phyloP scores from a whole-genome alignment of 495 filamentous ascomycete species.

The Penicillium atrosanguineum region DNA sequence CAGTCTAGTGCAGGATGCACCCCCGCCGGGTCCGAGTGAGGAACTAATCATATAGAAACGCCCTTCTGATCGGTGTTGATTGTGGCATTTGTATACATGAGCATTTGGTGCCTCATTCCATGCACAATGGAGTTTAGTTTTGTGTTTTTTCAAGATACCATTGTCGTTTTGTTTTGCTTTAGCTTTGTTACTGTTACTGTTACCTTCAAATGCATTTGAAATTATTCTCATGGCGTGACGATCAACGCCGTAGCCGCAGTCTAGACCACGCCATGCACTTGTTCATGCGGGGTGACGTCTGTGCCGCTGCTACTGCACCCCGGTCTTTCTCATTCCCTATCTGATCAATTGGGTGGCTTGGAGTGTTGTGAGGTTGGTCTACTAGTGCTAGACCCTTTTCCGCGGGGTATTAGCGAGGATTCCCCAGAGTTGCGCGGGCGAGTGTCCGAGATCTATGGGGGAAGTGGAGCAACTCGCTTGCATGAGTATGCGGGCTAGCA shows the following conservation, averaged over 20 bases:
- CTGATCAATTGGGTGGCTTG: background rate
- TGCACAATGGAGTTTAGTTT: constrained; percentile 7
- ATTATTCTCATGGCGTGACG: background rate
- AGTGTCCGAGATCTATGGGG: background rate
- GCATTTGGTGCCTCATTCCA: background rate
- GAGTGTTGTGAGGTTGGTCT: background rate
- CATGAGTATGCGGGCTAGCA: background rate
- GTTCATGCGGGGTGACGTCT: constrained; percentile 18
- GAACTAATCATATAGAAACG: constrained; percentile 13
- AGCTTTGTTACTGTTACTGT: background rate
- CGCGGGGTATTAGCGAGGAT: background rate
- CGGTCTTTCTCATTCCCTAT: background rate
- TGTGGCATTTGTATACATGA: background rate
- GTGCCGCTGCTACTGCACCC: constrained; percentile 11
- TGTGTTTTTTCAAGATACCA: constrained; percentile 18
- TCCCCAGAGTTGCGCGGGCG: background rate
- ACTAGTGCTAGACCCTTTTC: background rate
- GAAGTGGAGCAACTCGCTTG: background rate
- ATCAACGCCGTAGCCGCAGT: constrained; percentile 6
- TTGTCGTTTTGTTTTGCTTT: background rate
- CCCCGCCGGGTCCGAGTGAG: constrained; percentile 39
- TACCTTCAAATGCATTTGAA: background rate
- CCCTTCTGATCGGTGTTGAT: background rate
- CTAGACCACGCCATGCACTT: constrained; percentile 3
- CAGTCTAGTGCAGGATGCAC: constrained; percentile 42